Base-by-base conservation (phyloP, 2,329 filamentous ascomycete species). In the Colletotrichum euphorbiae region DNA sequence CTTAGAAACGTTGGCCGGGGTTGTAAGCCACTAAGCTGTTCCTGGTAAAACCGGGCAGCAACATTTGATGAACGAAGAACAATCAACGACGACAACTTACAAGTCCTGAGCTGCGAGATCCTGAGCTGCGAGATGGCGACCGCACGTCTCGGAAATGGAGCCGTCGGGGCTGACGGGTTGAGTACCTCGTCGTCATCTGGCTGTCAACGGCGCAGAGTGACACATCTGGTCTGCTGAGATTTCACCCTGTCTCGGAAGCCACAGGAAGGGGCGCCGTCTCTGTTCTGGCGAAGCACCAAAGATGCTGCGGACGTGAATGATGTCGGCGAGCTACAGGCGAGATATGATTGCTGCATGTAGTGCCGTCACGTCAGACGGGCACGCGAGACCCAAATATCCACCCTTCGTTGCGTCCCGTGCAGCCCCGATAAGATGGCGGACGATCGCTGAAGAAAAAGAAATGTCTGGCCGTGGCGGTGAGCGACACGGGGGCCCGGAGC, bases 291-390 rank as follows among this genome's bases (percentile, higher is more conserved):
- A 60, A 42, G n/a, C 57, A 13, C 31, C 28, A 50, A 19, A 51
- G 36, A 33, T 17, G 28, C 51, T 17, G 60, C 21, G 33, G 60
- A 24, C 45, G 46, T 42, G 38, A 17, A 51, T 28, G 15, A 43
- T 64, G 46, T 52, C 43, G 65, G 54, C 54, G 54, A 58, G 61
- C 54, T 65, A 61, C 65, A 68, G 65, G 48, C 43, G 61, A 65
- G 21, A 59, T 48, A n/a, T 68, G 61, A 65, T 24, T 15, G 40
- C 31, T 15, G 42, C 60, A 56, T 51, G 28, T 40, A 48, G 58
- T 17, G 58, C 43, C 36, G 58, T 62, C 63, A 56, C 58, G 58
- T 57, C 51, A 50, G 58, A 51, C 38, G 63, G 43, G 31, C 36
- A 56, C 36, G 51, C 45, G 60, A 52, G 33, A 31, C 45, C 36